Evolutionary conservation across 1,284 basidiomycete species (phyloP), one percentile per base, ranked within the genome.

Genomic region (Puccinia polysora): DNA sequence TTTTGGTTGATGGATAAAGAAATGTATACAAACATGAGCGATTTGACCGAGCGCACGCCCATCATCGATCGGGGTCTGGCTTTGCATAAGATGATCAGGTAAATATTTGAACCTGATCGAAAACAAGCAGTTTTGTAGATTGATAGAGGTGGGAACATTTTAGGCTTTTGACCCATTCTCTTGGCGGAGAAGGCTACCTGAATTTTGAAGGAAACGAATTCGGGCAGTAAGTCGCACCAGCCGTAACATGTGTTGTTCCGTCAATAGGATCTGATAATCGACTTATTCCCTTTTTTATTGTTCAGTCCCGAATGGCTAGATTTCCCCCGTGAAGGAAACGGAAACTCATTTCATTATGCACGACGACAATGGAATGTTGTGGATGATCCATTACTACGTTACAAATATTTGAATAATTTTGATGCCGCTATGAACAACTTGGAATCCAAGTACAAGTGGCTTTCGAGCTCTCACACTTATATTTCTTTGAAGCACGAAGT

Each of bases 1-100:
- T 98, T 98, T 82, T 98, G 95, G 95, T 81, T 98, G 69, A 98
- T 98, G 95, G 95, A 98, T 82, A 95, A 96, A 82, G 95, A 97
- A 81, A 98, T 98, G 95, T 94, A 97, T 81, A 94, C 92, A 10
- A 85, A 92, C 82, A 98, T 98, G 95, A 96, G 91, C 28, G 90
- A 95, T 79, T 72, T 97, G 64, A 85, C 88, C 0, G 86, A 88
- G 56, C 83, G 93, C 81, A 97, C 95, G 7, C 87, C 89, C 3
- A 81, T 92, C 75, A 88, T 98, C 77, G 85, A 96, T 73, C 86
- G 95, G 65, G 95, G 95, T 34, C 79, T 98, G 36, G 86, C 91
- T 12, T 82, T 97, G 77, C 95, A 98, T 83, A 98, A 98, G 83
- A 90, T 97, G 88, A 97, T 97, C 79, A 85, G 94, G 92, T 91